Evolutionary conservation across 2,329 filamentous ascomycete genomes (phyloP), one percentile per base, ranked within the genome.

Genomic region (Clarireedia hainanense): DNA sequence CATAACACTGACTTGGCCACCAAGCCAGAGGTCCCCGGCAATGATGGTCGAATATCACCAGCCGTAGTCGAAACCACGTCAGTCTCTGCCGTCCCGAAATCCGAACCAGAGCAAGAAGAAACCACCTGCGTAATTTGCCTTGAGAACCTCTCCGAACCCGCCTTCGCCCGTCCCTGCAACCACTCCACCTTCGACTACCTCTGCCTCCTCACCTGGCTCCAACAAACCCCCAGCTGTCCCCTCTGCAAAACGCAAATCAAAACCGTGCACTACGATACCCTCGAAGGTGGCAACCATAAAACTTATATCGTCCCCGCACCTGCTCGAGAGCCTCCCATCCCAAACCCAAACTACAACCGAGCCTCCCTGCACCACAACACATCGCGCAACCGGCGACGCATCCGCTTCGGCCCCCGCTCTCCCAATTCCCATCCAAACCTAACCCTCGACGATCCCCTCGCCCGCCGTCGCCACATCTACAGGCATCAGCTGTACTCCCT

Each of bases 41-140:
- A 45, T 45, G 9, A 45, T 45, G 20, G 10, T 12, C 10, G n/a
- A 23, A 9, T 23, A 9, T 23, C 42, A 45, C 42, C n/a, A 45
- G 9, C 20, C n/a, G 4, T 20, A 12, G 20, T 12, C 6, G 20
- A 20, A 6, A 7, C 42, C 12, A 17, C 42, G 23, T 20, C 42
- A 7, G 2, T 10, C 26, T 27, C 52, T 59, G 61, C 70, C 45
- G 59, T 67, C 26, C 12, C 24, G 24, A 20, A 40, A 5, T 63
- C 65, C 49, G 61, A 69, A 40, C 58, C 56, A 40, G 66, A 69
- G 39, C 58, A 55, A 40, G 66, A 69, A 57, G 66, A 68, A 57
- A 73, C 79, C 60, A 82, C 79, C 66, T 96, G 91, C 70, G 89
- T 95, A 60, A 94, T 97, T 70, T 97, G 91, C 70, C 83, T 96